A percentile compares a stretch with the other conserved stretches of the same genome.
phyloP scores from a whole-genome alignment of 441 rosid species.

The Erodium chrysanthum region DNA sequence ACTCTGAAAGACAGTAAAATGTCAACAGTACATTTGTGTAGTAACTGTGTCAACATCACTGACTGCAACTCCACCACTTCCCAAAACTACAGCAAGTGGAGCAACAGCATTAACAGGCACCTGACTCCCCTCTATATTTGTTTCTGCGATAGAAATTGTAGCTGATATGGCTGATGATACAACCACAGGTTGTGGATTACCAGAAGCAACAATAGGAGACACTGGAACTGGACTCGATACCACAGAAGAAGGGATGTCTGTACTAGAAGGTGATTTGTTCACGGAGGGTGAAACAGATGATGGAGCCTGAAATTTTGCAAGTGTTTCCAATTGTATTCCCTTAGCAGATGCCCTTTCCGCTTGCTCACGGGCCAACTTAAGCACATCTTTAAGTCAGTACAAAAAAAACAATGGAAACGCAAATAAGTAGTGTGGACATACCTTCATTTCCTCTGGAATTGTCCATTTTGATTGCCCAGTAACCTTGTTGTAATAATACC shows the following conservation, averaged over 20 bases:
- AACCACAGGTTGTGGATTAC: conserved; percentile 23
- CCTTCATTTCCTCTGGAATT: conserved; percentile 66
- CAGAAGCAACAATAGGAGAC: conserved; percentile 26
- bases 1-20: conserved; percentile 21
- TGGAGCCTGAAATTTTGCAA: conserved; percentile 20
- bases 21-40: conserved; percentile 36
- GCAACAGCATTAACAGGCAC: conserved; percentile 20
- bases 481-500: conserved; percentile 62
- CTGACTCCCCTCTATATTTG: conserved; percentile 29
- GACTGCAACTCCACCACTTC: conserved; percentile 32
- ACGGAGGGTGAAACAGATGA: conserved; percentile 25
- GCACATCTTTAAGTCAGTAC: conserved; percentile 12
- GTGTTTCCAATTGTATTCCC: conserved; percentile 33
- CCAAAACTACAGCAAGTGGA: conserved; percentile 23
- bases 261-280: conserved; percentile 29
- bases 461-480: conserved; percentile 64
- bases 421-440: conserved; percentile 15
- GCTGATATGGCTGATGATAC: conserved; percentile 27
- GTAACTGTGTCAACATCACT: conserved; percentile 22
- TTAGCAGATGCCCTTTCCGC: conserved; percentile 28
- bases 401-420: conserved; percentile 8
- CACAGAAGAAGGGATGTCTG: conserved; percentile 31
- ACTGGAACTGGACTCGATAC: conserved; percentile 35
- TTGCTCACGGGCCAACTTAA: conserved; percentile 62
- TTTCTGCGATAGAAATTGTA: conserved; percentile 26